These are phyloP conservation scores for Fraxinus paxiana DNA, from an alignment of 305 asterid species.

Conservation along the genomic window DNA sequence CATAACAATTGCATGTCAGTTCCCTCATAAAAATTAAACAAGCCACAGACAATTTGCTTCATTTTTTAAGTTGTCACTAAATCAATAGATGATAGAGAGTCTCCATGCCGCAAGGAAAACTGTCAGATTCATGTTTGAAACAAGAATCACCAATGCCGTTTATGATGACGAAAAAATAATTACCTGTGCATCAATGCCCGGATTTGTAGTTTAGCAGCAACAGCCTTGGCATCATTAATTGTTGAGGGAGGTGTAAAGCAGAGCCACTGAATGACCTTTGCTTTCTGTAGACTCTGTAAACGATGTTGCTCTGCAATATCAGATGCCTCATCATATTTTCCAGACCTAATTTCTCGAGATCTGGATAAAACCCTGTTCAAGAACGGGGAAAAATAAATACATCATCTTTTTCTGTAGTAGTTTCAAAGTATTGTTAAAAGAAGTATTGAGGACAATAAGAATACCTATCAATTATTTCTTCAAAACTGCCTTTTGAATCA, in stretches of 20 bases:
- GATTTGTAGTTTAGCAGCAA: conserved; percentile 64
- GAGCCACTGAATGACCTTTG: conserved; percentile 96
- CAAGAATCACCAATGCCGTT: neutral
- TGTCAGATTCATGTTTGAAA: conserved; percentile 14
- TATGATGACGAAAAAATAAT: conserved; percentile 7
- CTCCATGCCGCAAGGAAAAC: conserved; percentile 11
- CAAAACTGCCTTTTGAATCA: conserved; percentile 75
- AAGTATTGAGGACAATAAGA: conserved; percentile 25
- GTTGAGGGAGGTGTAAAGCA: conserved; percentile 99
- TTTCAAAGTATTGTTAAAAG: neutral
- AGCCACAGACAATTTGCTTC: neutral
- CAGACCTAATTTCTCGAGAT: conserved; percentile 65
- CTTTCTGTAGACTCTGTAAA: conserved; percentile 83
- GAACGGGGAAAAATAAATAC: conserved; percentile 12
- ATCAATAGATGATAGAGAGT: neutral
- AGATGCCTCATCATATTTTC: conserved; percentile 48
- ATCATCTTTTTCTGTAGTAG: conserved; percentile 20
- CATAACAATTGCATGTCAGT: neutral
- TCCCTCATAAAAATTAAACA: neutral
- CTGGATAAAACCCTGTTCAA: conserved; percentile 67
- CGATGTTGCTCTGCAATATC: conserved; percentile 90
- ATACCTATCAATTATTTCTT: conserved; percentile 92
- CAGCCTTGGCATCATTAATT: conserved; percentile 61
- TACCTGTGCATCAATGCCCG: conserved; percentile 95
- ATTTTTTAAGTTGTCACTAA: neutral